Percentiles rank a stretch among this genome's conserved stretches.
Evolutionary conservation across 441 rosid genomes (phyloP).

Genomic region (Mallotus japonicus): DNA sequence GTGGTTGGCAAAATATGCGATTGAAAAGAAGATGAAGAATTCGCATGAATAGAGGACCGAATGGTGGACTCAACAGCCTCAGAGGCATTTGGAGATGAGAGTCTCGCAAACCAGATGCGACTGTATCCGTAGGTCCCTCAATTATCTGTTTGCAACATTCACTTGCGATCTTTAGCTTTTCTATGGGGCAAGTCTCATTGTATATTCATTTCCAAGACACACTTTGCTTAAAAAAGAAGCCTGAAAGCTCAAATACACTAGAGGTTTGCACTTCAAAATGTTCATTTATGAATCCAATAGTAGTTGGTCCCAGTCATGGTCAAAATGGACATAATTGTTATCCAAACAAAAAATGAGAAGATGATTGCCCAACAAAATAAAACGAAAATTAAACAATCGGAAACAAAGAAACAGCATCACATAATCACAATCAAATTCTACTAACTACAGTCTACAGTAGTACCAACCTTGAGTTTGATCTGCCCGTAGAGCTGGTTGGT

Average conservation of each 20-base stretch:
- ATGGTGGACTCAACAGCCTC: neutral
- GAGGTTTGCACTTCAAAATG: neutral
- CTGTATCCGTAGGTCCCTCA: neutral
- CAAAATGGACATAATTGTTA: neutral
- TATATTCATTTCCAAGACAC: neutral
- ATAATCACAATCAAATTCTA: neutral
- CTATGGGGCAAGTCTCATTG: neutral
- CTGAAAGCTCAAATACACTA: neutral
- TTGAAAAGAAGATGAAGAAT: neutral
- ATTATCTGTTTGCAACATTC: neutral
- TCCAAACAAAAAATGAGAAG: neutral
- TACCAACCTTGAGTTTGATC: conserved; percentile 47
- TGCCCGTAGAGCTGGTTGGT: conserved; percentile 34
- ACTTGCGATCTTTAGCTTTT: neutral
- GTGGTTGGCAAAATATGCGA: neutral
- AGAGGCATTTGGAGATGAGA: neutral
- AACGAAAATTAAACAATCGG: neutral
- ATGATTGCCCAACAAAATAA: neutral
- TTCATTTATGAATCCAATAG: neutral
- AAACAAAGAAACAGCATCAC: neutral
- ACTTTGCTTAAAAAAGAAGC: neutral
- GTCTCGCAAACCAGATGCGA: neutral
- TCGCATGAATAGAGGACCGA: conserved; percentile 5
- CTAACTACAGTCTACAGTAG: neutral
- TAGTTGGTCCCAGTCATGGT: neutral